Base-by-base conservation (phyloP, 768 basidiomycete genomes). In the Punctularia strigosozonata region DNA sequence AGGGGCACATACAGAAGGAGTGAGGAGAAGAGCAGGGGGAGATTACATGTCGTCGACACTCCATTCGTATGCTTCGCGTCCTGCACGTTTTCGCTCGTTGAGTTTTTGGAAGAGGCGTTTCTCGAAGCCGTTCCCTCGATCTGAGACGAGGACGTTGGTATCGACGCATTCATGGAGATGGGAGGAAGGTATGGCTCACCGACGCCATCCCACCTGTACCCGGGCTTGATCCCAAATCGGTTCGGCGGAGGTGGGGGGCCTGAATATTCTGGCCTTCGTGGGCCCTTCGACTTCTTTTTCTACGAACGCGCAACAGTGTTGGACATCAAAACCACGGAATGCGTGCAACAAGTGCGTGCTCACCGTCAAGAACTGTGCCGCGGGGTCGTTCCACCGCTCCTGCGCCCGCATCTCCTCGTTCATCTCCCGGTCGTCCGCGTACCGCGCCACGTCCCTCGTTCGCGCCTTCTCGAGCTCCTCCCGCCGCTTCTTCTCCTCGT, bases 201-300 rank as follows among this genome's bases (percentile, higher is more conserved):
- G 46, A 98, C 95, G 21, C 95, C 95, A 56, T 99, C 95, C 95
- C 95, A 99, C 53, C 94, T 70, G 56, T 91, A 89, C 1, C 95
- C 95, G 19, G 95, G 95, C 46, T 74, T 82, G 46, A 99, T 97
- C 18, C 83, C 82, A 56, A 94, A 98, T 5, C 95, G 78, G 62
- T 99, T 98, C 6, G 94, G 92, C 12, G 90, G 82, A 1, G 88
- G 87, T 0, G 81, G 74, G 1, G 92, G 88, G 10, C 92, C 91
- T 14, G 59, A 66, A 56, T 97, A 97, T 55, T 81, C 78, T 6
- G 94, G 95, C 59, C 69, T 77, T 38, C 73, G 73, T 2, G 88
- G 80, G 1, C 79, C 87, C 49, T 85, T 86, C 1, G 68, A 53
- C 53, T 57, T 66, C 56, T 80, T 79, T 71, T 85, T 84, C 85